These are phyloP conservation scores for Penicillium coprophilum DNA, from an alignment of 495 filamentous ascomycete species.

Conservation along the genomic window DNA sequence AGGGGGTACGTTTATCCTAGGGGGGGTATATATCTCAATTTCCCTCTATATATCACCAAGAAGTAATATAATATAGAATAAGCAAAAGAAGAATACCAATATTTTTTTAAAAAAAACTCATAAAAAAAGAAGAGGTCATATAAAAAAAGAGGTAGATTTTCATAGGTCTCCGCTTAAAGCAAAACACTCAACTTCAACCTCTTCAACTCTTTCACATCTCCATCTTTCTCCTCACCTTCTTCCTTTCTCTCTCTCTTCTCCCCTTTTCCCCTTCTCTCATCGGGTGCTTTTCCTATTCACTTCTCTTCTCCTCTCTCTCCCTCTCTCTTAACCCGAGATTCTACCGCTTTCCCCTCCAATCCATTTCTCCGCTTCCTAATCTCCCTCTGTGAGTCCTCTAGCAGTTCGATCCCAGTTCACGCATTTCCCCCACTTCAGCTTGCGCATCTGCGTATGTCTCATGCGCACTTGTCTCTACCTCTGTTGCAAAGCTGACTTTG, in stretches of 20 bases:
- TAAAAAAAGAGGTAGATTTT: slow-evolving; percentile 3
- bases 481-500: slow-evolving; percentile 5
- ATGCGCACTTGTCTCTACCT: slow-evolving; percentile 2
- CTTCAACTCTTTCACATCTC: slow-evolving; percentile 30
- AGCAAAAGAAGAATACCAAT: slow-evolving; percentile 3
- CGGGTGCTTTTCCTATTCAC: slow-evolving; percentile 16
- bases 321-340: slow-evolving; percentile 21
- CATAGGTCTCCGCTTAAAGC: slow-evolving; percentile 23
- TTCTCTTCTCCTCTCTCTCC: slow-evolving; percentile 17
- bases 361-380: slow-evolving; percentile 34
- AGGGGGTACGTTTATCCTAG: too few relatives aligned
- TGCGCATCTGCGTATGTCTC: background rate
- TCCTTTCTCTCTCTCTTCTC: slow-evolving; percentile 27
- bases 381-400: slow-evolving; percentile 25
- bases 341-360: slow-evolving; percentile 25
- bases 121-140: background rate
- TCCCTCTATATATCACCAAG: background rate
- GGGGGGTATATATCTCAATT: too few relatives aligned
- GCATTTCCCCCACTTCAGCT: background rate
- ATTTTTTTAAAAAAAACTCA: background rate
- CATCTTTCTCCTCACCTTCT: slow-evolving; percentile 22
- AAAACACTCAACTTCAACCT: slow-evolving; percentile 27
- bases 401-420: background rate
- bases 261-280: slow-evolving; percentile 11
- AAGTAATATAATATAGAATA: background rate